These are phyloP conservation scores for Russula sp. DNA, from an alignment of 768 basidiomycete species.

Conservation along the genomic window DNA sequence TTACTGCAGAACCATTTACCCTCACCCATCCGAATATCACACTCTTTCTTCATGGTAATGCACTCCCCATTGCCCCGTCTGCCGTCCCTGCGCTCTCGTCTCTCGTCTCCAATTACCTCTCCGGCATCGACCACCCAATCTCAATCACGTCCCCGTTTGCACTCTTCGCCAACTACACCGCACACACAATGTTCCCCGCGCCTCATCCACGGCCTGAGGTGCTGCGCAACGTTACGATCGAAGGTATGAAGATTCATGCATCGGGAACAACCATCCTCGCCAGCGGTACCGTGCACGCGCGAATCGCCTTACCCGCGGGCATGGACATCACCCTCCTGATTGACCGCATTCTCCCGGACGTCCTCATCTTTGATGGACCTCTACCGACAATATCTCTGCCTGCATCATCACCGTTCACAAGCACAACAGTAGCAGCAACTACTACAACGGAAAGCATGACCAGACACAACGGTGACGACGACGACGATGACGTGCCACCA, in stretches of 20 bases:
- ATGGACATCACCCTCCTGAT: constrained; percentile 61
- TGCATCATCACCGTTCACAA: not conserved
- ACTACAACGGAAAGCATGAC: not conserved
- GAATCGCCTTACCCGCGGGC: constrained; percentile 60
- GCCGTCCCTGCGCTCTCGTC: constrained; percentile 43
- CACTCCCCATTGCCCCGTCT: constrained; percentile 43
- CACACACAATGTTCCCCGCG: constrained; percentile 53
- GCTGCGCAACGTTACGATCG: constrained; percentile 64
- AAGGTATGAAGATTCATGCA: constrained; percentile 65
- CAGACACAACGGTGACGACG: constrained; percentile 8
- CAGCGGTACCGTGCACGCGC: constrained; percentile 60
- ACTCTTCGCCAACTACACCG: constrained; percentile 42
- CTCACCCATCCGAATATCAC: constrained; percentile 66
- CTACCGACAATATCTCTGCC: not conserved
- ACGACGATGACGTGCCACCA: constrained; percentile 32
- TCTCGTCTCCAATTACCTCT: constrained; percentile 60
- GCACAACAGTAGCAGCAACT: not conserved
- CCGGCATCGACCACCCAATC: constrained; percentile 49
- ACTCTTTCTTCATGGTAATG: constrained; percentile 45
- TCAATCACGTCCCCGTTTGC: constrained; percentile 42
- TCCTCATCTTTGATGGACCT: constrained; percentile 65
- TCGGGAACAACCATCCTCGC: constrained; percentile 45
- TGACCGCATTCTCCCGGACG: constrained; percentile 62
- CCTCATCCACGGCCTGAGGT: constrained; percentile 58
- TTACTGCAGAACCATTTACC: constrained; percentile 46